Evolutionary conservation across 169 alveolate species (phyloP), one percentile per base, ranked within the genome.

Genomic region (Eimeria brunetti): DNA sequence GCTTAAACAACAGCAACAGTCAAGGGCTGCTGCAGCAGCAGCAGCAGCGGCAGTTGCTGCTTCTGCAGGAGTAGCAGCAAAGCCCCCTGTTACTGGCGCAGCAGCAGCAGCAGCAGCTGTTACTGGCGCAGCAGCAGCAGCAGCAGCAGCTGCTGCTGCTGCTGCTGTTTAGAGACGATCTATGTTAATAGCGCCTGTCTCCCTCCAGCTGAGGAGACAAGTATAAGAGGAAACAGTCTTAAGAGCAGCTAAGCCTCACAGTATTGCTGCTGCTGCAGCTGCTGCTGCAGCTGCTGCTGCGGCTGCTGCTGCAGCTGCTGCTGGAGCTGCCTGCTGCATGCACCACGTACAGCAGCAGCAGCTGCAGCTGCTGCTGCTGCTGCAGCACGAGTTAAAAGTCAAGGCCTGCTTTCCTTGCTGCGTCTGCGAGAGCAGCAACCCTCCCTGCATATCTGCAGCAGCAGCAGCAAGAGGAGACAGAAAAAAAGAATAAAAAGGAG

Each of bases 371-470:
- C 64, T 12, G 18, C 64, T 56, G 64, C 64, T 56, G 64, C 64
- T 56, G 78, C 27, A 14, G 78, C 78, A 14, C 36, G 20, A 33
- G 53, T 53, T 84, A 84, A 60, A 84, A 84, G 51, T 84, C 91
- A 3, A 84, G 78, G 36, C 91, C 91, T 27, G 91, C 91, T 62
- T 60, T 84, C 64, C 91, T 53, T 18, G 91, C 91, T 18, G 38
- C 91, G 36, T 84, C 91, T 2, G 91, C 91, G 16, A 84, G 91
- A 12, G 91, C 91, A 3, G 91, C 78, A 36, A 84, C 78, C 12
- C 91, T 53, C 5, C 91, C 91, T 33, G 91, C 91, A 60, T 58
- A 84, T 53, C 91, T 84, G 91, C 27, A 75, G 60, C 46, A 36
- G 84, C 3, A 33, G 51, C 78, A 67, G 86, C 58, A 76, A 62